These are phyloP conservation scores for Trifolium fragiferum DNA, from an alignment of 306 rosid species.

Conservation along the genomic window DNA sequence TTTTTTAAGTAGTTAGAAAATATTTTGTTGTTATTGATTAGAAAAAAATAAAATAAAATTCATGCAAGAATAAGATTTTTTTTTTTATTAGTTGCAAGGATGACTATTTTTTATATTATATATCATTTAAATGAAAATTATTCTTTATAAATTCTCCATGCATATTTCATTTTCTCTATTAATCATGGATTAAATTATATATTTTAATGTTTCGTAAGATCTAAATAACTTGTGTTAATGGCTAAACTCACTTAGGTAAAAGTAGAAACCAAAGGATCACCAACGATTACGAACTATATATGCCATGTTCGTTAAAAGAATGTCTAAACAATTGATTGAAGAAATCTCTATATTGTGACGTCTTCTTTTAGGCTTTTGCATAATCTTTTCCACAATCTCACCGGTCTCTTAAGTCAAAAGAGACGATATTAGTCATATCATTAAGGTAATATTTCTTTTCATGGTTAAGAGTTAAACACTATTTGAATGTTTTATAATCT, in stretches of 20 bases:
- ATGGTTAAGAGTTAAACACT: slow-evolving; percentile 18
- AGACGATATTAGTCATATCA: neutral
- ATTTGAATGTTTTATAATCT: slow-evolving; percentile 25
- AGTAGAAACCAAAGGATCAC: slow-evolving; percentile 29
- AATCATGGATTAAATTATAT: neutral
- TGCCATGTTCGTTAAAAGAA: slow-evolving; percentile 16
- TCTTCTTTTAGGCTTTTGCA: neutral
- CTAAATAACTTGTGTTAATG: slow-evolving; percentile 11
- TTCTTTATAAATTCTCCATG: too few relatives aligned
- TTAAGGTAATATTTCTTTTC: slow-evolving; percentile 5
- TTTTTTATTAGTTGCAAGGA: too few relatives aligned
- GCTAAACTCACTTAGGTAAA: slow-evolving; percentile 21
- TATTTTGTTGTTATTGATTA: too few relatives aligned
- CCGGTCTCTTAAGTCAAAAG: slow-evolving; percentile 10
- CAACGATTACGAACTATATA: neutral
- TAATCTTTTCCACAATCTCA: neutral
- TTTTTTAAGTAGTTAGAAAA: too few relatives aligned
- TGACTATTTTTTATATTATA: too few relatives aligned
- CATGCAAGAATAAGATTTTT: too few relatives aligned
- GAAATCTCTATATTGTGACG: slow-evolving; percentile 20
- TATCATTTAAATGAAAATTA: too few relatives aligned
- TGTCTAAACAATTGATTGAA: neutral
- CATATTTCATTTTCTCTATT: too few relatives aligned
- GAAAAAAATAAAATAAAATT: too few relatives aligned
- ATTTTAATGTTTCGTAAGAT: neutral